Evolutionary conservation across 768 basidiomycete species (phyloP).

Genomic region (Hebeloma cylindrosporum): DNA sequence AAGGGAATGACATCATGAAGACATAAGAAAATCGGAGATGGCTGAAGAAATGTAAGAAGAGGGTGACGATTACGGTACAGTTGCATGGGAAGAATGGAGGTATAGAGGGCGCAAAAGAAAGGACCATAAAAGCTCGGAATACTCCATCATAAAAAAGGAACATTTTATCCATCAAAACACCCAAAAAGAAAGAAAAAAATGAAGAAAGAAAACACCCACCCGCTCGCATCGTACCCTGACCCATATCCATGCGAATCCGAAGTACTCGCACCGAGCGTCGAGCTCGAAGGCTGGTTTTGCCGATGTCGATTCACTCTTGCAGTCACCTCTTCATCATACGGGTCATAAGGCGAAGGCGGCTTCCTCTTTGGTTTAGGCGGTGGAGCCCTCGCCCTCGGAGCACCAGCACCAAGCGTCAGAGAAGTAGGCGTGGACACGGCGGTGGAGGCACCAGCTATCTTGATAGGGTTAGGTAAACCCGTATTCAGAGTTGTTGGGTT

Average conservation of each 20-base stretch:
- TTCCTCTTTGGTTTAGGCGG: constrained; percentile 17
- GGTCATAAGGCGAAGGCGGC: constrained; percentile 15
- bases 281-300: constrained; percentile 17
- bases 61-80: no score
- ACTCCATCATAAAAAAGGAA: no score
- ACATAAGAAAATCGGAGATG: no score
- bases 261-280: constrained; percentile 15
- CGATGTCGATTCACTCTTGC: constrained; percentile 12
- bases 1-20: no score
- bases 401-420: not conserved
- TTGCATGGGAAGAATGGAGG: no score
- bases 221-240: constrained; percentile 11
- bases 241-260: constrained; percentile 13
- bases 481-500: not conserved
- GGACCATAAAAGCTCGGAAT: no score
- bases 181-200: constrained; percentile 2
- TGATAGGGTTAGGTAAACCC: constrained; percentile 6
- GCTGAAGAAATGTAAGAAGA: no score
- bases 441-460: no score
- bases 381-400: not conserved
- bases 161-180: not conserved
- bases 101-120: no score
- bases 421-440: constrained; percentile 1
- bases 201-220: constrained; percentile 11
- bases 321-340: constrained; percentile 1